Conservation (phyloP, 257 asterid genomes). For the Solanum paucissectum region DNA sequence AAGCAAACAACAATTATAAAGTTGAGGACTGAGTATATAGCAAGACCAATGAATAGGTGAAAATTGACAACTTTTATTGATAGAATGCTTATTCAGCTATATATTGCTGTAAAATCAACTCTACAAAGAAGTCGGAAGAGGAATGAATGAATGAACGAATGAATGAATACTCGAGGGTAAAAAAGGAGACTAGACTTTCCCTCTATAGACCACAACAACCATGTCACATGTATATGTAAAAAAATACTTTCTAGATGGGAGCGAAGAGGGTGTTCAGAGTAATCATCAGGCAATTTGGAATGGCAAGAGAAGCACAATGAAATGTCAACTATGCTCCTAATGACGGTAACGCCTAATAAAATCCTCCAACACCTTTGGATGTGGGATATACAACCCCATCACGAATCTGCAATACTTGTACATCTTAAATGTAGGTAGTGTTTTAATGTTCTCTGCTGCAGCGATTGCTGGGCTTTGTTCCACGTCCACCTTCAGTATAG, state of each 20-base stretch:
- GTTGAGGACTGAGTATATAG: not conserved
- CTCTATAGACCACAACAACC: not conserved
- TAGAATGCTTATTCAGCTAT: not conserved
- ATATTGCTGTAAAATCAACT: constrained; percentile 21
- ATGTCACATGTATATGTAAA: not conserved
- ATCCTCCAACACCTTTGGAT: constrained; percentile 46
- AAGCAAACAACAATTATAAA: constrained; percentile 14
- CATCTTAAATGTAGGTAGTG: constrained; percentile 48
- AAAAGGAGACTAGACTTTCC: not conserved
- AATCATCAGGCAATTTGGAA: constrained; percentile 4
- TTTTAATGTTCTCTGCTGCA: constrained; percentile 37
- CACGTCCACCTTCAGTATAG: constrained; percentile 40
- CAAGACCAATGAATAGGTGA: not conserved
- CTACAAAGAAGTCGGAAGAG: constrained; percentile 6
- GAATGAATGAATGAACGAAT: too few relatives aligned
- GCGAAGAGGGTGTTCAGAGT: not conserved
- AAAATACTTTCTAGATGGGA: not conserved
- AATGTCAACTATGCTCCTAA: not conserved
- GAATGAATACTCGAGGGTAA: not conserved
- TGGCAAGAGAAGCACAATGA: constrained; percentile 14
- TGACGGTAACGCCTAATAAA: constrained; percentile 14
- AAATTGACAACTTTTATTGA: not conserved
- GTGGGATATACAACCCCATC: constrained; percentile 54
- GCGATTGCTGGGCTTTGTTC: constrained; percentile 45
- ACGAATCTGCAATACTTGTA: constrained; percentile 26